These are phyloP conservation scores for Leccinum subgranulosum DNA, from an alignment of 768 basidiomycete genomes.

Conservation along the genomic window DNA sequence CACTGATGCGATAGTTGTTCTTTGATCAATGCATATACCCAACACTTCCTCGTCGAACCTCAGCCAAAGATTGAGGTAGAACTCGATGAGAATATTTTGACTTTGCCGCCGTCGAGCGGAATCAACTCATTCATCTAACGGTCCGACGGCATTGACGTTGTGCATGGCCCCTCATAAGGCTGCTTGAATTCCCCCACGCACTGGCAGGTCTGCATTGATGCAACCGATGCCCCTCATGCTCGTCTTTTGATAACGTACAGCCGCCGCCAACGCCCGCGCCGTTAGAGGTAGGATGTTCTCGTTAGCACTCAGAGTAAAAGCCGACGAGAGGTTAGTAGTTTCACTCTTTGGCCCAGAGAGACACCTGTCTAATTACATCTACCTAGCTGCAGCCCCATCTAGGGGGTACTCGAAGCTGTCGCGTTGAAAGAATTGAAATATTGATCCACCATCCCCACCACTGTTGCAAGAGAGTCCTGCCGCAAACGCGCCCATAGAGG, in stretches of 20 bases:
- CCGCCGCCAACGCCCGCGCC: slow-evolving; percentile 62
- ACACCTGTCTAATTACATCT: too few species aligned
- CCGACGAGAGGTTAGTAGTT: too few species aligned
- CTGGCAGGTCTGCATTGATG: slow-evolving; percentile 45
- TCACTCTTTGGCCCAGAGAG: too few species aligned
- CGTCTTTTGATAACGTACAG: slow-evolving; percentile 37
- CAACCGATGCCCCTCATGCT: not conserved
- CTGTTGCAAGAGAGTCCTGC: too few species aligned
- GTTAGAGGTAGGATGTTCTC: slow-evolving; percentile 63
- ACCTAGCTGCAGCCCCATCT: too few species aligned
- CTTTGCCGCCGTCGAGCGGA: slow-evolving; percentile 56
- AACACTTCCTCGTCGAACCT: too few species aligned
- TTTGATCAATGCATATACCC: not conserved
- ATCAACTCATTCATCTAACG: slow-evolving; percentile 64
- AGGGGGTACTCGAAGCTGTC: too few species aligned
- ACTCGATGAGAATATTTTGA: too few species aligned
- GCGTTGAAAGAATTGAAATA: too few species aligned
- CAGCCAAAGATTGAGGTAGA: too few species aligned
- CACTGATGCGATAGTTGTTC: not conserved
- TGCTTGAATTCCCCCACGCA: slow-evolving; percentile 34
- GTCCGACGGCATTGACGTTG: slow-evolving; percentile 60
- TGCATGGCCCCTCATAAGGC: slow-evolving; percentile 72
- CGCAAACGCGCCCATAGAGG: slow-evolving; percentile 93
- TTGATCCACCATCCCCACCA: too few species aligned
- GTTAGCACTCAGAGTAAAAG: slow-evolving; percentile 37